Evolutionary conservation across 768 basidiomycete species (phyloP), one percentile per base, ranked within the genome.

Genomic region (Cytidiella melzeri): DNA sequence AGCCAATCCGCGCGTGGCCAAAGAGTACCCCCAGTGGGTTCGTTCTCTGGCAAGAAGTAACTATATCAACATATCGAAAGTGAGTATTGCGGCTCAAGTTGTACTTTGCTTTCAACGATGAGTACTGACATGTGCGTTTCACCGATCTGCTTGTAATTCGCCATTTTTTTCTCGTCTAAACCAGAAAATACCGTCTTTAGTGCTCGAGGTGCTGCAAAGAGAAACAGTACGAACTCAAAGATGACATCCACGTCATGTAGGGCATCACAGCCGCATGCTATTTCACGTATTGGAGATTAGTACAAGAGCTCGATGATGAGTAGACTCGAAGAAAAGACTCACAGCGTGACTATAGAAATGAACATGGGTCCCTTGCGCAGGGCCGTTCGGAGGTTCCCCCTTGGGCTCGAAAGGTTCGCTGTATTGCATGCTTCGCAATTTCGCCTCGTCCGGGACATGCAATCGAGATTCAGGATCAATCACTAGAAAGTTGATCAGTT

Each of bases 41-140:
- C n/a, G n/a, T n/a, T n/a, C n/a, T n/a, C n/a, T n/a, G n/a, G n/a
- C n/a, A n/a, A n/a, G n/a, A n/a, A n/a, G n/a, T n/a, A n/a, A n/a
- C n/a, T n/a, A n/a, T n/a, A n/a, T n/a, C n/a, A n/a, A n/a, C n/a
- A n/a, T n/a, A n/a, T n/a, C n/a, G n/a, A n/a, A n/a, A n/a, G n/a
- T n/a, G n/a, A n/a, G n/a, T n/a, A n/a, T n/a, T n/a, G n/a, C n/a
- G n/a, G n/a, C n/a, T n/a, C n/a, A n/a, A n/a, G n/a, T n/a, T n/a
- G n/a, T n/a, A n/a, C n/a, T n/a, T n/a, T n/a, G n/a, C n/a, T n/a
- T n/a, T n/a, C n/a, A n/a, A n/a, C n/a, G n/a, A n/a, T n/a, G n/a
- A n/a, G n/a, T n/a, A n/a, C 39, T 40, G n/a, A 40, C 39, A 40
- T 18, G 39, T 40, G 39, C 39, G n/a, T n/a, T 15, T 40, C 39